Base-by-base conservation (phyloP, 129 eudicot species). In the Flaveria sonorensis region DNA sequence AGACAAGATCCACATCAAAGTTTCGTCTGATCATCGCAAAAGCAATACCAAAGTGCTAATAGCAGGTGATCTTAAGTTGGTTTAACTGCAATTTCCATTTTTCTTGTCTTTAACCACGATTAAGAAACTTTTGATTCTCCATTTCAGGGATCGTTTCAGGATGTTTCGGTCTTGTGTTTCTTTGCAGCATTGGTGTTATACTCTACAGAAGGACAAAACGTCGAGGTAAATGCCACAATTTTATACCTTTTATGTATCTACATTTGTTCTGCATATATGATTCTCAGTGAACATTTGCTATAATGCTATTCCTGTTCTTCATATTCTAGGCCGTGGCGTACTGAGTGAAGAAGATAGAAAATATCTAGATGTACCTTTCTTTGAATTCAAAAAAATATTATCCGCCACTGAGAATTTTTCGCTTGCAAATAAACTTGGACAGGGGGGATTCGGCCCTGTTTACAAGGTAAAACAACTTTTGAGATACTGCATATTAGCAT, bases 381-480 rank as follows among this genome's bases (percentile, higher is more conserved):
- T 75, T 77, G 83, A 79, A 14, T 82, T 82, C 40, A 75, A 72
- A 51, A 46, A 15, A 68, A 82, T 86, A 79, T 48, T 59, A 72
- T 76, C 72, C 18, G 86, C 89, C 21, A 86, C 89, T 8, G 66
- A 79, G 13, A 28, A 71, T 15, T 86, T 86, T 68, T 75, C 89
- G 18, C 71, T 79, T 26, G 82, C 76, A 85, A 70, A 79, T 39
- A 85, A 78, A 51, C 86, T 82, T 66, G 87, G 87, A 24, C 77
- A 83, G 68, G 89, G 89, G 57, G 89, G 87, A 70, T 76, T 86
- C 16, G 87, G 85, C 6, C 64, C 64, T 21, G 64, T 57, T 57
- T 57, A 57, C 64, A 21, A 57, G 64, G 64, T 57, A 4, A 55
- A 6, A 18, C 78, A 76, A 12, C 48, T 77, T 66, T 86, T 78